These are phyloP conservation scores for Wickerhamomyces bovis DNA, from an alignment of 805 yeast species.

Conservation along the genomic window DNA sequence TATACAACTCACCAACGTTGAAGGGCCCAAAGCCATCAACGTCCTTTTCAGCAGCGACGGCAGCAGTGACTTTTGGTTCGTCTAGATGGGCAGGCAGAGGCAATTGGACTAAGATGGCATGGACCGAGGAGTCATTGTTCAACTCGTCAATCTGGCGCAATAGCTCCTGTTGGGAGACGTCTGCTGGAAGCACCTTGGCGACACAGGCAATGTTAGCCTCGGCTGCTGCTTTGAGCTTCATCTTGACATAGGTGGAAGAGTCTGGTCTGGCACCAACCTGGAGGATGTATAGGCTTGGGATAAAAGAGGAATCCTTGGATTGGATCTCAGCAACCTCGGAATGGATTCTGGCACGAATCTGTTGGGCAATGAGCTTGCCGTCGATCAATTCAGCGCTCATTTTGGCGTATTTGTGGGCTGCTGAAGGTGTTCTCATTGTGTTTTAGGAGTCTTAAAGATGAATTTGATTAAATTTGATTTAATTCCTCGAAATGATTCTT, in stretches of 20 bases:
- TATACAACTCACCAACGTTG: constrained; percentile 73
- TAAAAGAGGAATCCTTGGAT: constrained; percentile 40
- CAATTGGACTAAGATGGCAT: constrained; percentile 71
- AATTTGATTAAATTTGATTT: too few species aligned
- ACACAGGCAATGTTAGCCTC: constrained; percentile 62
- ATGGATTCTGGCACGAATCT: constrained; percentile 45
- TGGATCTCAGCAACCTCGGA: constrained; percentile 43
- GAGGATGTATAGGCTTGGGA: constrained; percentile 73
- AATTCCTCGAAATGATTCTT: too few species aligned
- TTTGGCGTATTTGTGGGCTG: constrained; percentile 1
- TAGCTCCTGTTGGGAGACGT: constrained; percentile 49
- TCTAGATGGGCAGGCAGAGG: constrained; percentile 70
- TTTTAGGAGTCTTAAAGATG: too few species aligned
- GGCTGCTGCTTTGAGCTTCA: constrained; percentile 73
- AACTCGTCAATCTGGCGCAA: constrained; percentile 47
- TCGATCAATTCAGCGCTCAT: constrained; percentile 37
- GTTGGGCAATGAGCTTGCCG: constrained; percentile 51
- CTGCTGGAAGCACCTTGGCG: constrained; percentile 52
- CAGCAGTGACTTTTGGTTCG: constrained; percentile 60
- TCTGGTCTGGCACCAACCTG: constrained; percentile 91
- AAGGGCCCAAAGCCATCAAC: constrained; percentile 80
- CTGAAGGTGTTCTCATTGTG: background rate
- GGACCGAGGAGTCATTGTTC: constrained; percentile 54
- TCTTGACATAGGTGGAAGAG: constrained; percentile 83
- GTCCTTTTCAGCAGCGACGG: constrained; percentile 63